phyloP scores from a whole-genome alignment of 1,139 yeast species.

The Geotrichum restrictum region DNA sequence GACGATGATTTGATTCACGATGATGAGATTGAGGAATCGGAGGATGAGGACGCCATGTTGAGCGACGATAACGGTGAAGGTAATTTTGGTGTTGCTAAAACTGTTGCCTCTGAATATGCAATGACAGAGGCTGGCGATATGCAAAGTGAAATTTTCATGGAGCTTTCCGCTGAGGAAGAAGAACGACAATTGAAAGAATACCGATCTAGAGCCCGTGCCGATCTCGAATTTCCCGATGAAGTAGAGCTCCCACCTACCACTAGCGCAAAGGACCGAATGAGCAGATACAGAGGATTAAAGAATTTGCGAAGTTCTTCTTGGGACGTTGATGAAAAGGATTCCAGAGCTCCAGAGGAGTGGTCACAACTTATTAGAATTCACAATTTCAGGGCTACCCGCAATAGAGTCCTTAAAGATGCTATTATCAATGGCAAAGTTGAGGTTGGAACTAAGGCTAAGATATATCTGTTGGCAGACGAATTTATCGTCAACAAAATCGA shows the following conservation, averaged over 20 bases:
- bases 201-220: conserved; percentile 71
- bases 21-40: conserved; percentile 42
- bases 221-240: conserved; percentile 93
- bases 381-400: conserved; percentile 74
- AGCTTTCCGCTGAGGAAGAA: conserved; percentile 78
- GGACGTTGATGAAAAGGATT: conserved; percentile 82
- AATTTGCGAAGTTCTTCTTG: conserved; percentile 75
- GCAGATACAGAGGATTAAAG: conserved; percentile 81
- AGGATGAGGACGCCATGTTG: conserved; percentile 43
- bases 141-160: conserved; percentile 62
- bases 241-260: conserved; percentile 74
- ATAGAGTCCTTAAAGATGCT: conserved; percentile 62
- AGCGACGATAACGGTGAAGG: conserved; percentile 36
- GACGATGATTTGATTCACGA: conserved; percentile 47
- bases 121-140: conserved; percentile 48
- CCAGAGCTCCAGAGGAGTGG: conserved; percentile 77
- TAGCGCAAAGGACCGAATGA: conserved; percentile 68
- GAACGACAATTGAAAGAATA: conserved; percentile 66
- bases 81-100: conserved; percentile 38
- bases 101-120: conserved; percentile 31
- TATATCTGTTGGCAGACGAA: conserved; percentile 62
- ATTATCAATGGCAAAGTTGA: conserved; percentile 50
- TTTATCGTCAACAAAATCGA: conserved; percentile 35
- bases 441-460: conserved; percentile 62
- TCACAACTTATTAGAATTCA: conserved; percentile 65